Base-by-base conservation (phyloP, 192 early-diverging fungal species). In the Lobosporangium transversale region DNA sequence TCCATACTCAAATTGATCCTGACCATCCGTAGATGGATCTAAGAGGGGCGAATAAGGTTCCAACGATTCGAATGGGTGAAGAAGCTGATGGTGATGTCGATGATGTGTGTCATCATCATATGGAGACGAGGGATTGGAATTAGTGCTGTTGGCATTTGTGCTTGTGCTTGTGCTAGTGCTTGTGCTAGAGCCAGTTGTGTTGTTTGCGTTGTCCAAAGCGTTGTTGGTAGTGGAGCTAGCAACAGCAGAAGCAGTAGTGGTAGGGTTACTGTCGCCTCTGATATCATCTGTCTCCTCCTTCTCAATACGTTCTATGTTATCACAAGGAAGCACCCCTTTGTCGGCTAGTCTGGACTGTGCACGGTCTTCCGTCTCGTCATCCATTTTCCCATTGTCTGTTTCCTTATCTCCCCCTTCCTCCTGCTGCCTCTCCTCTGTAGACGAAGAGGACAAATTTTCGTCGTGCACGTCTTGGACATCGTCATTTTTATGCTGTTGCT, bases 1-100 rank as follows among this genome's bases (percentile, higher is more conserved):
- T 15, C 70, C 70, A 29, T 75, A 75, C 26, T 75, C 70, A 31
- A 75, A 75, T 37, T 75, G 70, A 42, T 75, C 70, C 44, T 75
- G 70, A 1, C 62, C 70, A 18, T 75, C 70, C 9, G 70, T 66
- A 3, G 57, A 54, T 20, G 70, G 49, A 45, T 75, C 70, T 35
- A 75, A 52, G 1, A 75, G 50, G 1, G 70, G 70, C 10, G 70
- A 75, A 49, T 75, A 75, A 0, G 70, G 70, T 35, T 74, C 70
- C 58, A 60, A 50, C n/a, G 37, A 37, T 36, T 55, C 47, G 31
- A 23, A 50, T 3, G 68, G 49, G 9, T 29, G 12, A 18, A 31
- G 1, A 2, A 53, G 52, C 9, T 31, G 47, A 11, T 59, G 53
- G 20, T 58, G 26, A 5, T 50, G 48, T 23, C n/a, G 51, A 33